Base-by-base conservation (phyloP, 2,329 filamentous ascomycete genomes). In the Apiospora saccharicola region DNA sequence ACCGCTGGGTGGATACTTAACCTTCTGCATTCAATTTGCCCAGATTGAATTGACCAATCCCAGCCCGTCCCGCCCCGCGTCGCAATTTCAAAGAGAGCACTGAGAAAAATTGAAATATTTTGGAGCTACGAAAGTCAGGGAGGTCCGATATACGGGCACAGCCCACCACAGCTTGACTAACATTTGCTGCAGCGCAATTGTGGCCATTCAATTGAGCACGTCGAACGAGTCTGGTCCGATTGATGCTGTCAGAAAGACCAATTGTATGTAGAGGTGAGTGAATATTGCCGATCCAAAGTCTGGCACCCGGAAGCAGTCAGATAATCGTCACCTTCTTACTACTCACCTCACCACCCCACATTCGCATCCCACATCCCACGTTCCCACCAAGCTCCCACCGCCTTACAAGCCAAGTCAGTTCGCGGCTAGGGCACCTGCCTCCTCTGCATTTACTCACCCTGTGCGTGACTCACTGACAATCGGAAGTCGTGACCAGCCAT, bases 91-190 rank as follows among this genome's bases (percentile, higher is more conserved):
- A 57, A 22, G 53, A 22, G 19, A 8, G 53, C 34, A 22, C 34
- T 64, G 14, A 37, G 19, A 14, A 14, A 64, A 22, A 34, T 1
- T n/a, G 41, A 64, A 64, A n/a, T 41, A 64, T 51, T 51, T 13
- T 51, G 49, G 49, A 51, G n/a, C 49, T 51, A 12, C 47, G n/a
- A 51, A 26, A 26, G 49, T 5, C 49, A 51, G 49, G n/a, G n/a
- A 51, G 34, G 57, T 41, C 57, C 57, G 57, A 64, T 64, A 10
- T n/a, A 41, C 57, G 57, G 57, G 34, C 34, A 26, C 53, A 61
- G 53, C 53, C 53, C 53, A 61, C 53, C 53, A 61, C 30, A 12
- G 53, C 53, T 37, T 61, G 53, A 61, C 53, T 61, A 37, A 61
- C 53, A 37, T 19, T 30, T 37, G 53, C 19, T 24, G 57, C 57